These are phyloP conservation scores for Phialophora expanda DNA, from an alignment of 2,329 filamentous ascomycete species.

Conservation along the genomic window DNA sequence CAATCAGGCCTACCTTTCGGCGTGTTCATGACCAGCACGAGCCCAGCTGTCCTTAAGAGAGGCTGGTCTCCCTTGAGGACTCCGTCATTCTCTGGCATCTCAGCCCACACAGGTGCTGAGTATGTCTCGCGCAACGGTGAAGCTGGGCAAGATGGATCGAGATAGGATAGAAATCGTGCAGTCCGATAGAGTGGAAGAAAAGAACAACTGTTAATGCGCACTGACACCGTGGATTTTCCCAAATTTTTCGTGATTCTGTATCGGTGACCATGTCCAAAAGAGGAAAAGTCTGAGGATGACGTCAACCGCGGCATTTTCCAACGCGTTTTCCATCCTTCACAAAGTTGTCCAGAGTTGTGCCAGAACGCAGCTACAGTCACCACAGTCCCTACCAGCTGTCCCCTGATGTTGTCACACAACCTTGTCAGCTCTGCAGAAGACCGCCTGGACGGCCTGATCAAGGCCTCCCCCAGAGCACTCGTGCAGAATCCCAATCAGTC, in stretches of 20 bases:
- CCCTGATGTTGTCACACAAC: not conserved
- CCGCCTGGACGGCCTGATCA: not conserved
- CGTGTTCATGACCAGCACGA: slow-evolving; percentile 38
- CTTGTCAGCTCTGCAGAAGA: not conserved
- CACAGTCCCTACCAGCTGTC: not conserved
- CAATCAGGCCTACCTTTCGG: slow-evolving; percentile 36
- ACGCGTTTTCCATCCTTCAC: not conserved
- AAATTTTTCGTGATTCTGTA: not conserved
- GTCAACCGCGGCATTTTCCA: slow-evolving; percentile 5
- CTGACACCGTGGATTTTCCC: not conserved
- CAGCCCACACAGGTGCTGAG: not conserved
- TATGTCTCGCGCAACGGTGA: not conserved
- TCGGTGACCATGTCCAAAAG: not conserved
- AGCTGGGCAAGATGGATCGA: not conserved
- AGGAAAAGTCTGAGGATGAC: slow-evolving; percentile 7
- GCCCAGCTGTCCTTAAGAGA: slow-evolving; percentile 32
- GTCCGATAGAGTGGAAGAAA: not conserved
- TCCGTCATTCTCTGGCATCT: slow-evolving; percentile 31
- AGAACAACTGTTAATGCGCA: not conserved
- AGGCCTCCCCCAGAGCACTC: not conserved
- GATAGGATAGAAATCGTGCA: not conserved
- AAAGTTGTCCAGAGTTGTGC: not conserved
- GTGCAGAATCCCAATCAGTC: not conserved
- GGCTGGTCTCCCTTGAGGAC: slow-evolving; percentile 28
- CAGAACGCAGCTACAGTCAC: not conserved